Evolutionary conservation across 2,329 filamentous ascomycete species (phyloP).

Genomic region (Penicillium sp.): DNA sequence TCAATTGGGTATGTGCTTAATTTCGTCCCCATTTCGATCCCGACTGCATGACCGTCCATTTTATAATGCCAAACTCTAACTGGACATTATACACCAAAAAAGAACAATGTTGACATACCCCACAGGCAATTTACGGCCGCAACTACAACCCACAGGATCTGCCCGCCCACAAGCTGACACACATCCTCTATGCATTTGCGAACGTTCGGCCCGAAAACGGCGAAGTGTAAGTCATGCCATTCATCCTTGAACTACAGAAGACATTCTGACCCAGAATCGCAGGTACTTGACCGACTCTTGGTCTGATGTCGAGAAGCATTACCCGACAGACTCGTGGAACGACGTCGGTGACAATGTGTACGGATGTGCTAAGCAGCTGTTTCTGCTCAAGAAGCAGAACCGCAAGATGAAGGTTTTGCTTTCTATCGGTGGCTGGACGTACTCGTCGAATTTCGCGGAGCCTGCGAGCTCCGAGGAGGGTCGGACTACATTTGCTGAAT

Average conservation of each 20-base stretch:
- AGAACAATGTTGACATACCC: constrained; percentile 1
- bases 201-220: constrained; percentile 74
- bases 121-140: constrained; percentile 75
- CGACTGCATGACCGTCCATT: background rate
- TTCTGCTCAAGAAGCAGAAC: constrained; percentile 70
- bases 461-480: constrained; percentile 63
- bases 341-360: constrained; percentile 71
- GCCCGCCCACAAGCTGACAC: constrained; percentile 75
- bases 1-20: constrained; percentile 42
- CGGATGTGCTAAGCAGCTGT: constrained; percentile 74
- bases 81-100: background rate
- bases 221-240: constrained; percentile 61
- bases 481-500: constrained; percentile 64
- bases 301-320: constrained; percentile 68
- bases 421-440: constrained; percentile 79
- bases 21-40: background rate
- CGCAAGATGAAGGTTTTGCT: constrained; percentile 75
- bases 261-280: background rate
- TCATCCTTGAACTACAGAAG: background rate
- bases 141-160: constrained; percentile 81
- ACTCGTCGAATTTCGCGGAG: constrained; percentile 70
- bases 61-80: background rate
- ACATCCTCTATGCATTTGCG: constrained; percentile 90
- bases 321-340: constrained; percentile 64
- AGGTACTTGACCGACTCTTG: constrained; percentile 62